Evolutionary conservation across 1,139 yeast genomes (phyloP), one percentile per base, ranked within the genome.

Genomic region (Taphrina betulina): DNA sequence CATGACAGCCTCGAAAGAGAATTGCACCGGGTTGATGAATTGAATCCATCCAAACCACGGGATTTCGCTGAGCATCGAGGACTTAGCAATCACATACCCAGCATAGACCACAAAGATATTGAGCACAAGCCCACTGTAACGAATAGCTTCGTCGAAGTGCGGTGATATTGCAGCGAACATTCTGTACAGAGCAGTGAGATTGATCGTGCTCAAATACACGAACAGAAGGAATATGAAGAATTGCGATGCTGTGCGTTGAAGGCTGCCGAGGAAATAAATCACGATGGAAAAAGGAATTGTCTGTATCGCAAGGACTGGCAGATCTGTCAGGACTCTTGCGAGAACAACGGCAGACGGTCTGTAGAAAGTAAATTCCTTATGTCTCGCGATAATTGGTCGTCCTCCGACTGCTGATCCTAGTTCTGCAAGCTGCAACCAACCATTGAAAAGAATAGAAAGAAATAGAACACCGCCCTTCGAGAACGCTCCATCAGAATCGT

Each of bases 21-120:
- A 85, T 4, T 80, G 82, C 48, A 85, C 71, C 0, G 94, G 95
- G 64, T 85, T 78, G 58, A 84, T 68, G 65, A 82, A 85, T 69
- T 82, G 82, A 64, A 85, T 79, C 92, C 94, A 86, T 61, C 84
- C 75, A 35, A 85, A 79, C 94, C 95, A 85, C 59, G 79, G 77
- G 76, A 40, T 20, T 3, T 41, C 34, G n/a, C 33, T 33, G 12
- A 40, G 40, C 85, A 85, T 83, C 19, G 55, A 41, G 10, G 38
- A 58, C 76, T 75, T 12, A 78, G 77, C 57, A 77, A 78, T 37
- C 29, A 81, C 82, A 69, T 84, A 85, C 59, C 94, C 94, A 14
- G 88, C 80, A 69, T 76, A 84, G 68, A 83, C 76, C 14, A 80
- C 74, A 68, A 85, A 66, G 2, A 79, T 82, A 60, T 83, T 70